Base-by-base conservation (phyloP, 371 early-diverging fungal genomes). In the Fennellomyces sp. region DNA sequence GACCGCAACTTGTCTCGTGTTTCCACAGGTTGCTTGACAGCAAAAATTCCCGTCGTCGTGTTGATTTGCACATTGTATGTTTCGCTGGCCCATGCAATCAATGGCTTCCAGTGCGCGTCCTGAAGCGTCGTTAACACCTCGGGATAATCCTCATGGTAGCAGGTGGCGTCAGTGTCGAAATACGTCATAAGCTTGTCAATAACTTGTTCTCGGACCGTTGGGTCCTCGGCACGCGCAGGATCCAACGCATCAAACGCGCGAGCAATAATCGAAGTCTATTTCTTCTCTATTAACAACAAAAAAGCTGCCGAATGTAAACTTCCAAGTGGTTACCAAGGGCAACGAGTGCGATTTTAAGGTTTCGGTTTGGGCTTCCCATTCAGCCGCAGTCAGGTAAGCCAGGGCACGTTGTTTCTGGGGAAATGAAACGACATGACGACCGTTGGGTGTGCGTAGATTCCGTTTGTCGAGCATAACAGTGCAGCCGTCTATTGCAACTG, bases 291-390 rank as follows among this genome's bases (percentile, higher is more conserved):
- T 12, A 30, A 29, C 27, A 39, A 29, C 36, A 12, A 27, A 48
- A 52, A 7, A 29, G 23, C 41, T n/a, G n/a, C n/a, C n/a, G n/a
- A n/a, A n/a, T n/a, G n/a, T n/a, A n/a, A n/a, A n/a, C n/a, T n/a
- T n/a, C n/a, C n/a, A 50, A 55, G 33, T 33, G 11, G 31, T 42
- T 78, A 91, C 93, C 87, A 97, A 81, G 8, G 95, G 95, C 28
- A 97, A 81, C 5, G 95, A 85, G 64, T 94, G 92, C 3, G 90
- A 77, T 69, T 94, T 94, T 26, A 95, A 66, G 36, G 86, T 66
- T 42, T 84, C 79, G 28, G 82, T 86, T 73, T 94, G 94, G 47
- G 87, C 80, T 68, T 97, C 95, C 98, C 98, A 97, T 72, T 97
- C 98, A 19, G 86, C 94, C 8, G 95, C 95, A 35, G 94, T 84